A percentile compares a stretch with the other conserved stretches of the same genome.
Evolutionary conservation across 2,329 filamentous ascomycete species (phyloP).

Genomic region (Colletotrichum sojae): DNA sequence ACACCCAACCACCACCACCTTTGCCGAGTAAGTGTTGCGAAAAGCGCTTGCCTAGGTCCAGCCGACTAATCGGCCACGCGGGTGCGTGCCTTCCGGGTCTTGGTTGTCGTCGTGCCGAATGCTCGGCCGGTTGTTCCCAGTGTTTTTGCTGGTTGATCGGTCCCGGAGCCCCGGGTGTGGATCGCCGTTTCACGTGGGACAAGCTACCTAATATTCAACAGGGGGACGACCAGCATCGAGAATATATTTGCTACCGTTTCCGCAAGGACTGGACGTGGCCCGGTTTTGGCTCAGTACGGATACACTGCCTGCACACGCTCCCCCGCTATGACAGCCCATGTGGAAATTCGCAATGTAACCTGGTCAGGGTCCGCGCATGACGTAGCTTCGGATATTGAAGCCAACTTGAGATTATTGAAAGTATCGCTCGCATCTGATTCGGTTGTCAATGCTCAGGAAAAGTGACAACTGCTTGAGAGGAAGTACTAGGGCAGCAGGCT

Average conservation of each 20-base stretch:
- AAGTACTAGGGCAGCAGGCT: too few species aligned
- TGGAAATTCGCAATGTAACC: slow-evolving; percentile 35
- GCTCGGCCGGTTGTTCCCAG: neutral
- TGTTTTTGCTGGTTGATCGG: neutral
- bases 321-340: slow-evolving; percentile 37
- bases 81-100: neutral
- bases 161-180: slow-evolving; percentile 6
- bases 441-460: neutral
- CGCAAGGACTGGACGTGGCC: neutral
- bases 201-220: too few species aligned
- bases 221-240: too few species aligned
- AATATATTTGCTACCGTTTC: too few species aligned
- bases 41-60: neutral
- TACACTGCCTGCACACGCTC: neutral
- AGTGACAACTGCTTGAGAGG: neutral
- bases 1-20: neutral
- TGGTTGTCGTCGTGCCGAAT: slow-evolving; percentile 11
- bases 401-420: slow-evolving; percentile 1
- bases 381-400: slow-evolving; percentile 20
- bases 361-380: slow-evolving; percentile 27
- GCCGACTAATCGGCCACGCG: slow-evolving; percentile 10
- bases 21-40: slow-evolving; percentile 13
- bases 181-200: neutral
- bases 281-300: neutral
- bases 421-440: neutral